Conservation (phyloP, 768 basidiomycete species). For the Pisolithus marmoratus region DNA sequence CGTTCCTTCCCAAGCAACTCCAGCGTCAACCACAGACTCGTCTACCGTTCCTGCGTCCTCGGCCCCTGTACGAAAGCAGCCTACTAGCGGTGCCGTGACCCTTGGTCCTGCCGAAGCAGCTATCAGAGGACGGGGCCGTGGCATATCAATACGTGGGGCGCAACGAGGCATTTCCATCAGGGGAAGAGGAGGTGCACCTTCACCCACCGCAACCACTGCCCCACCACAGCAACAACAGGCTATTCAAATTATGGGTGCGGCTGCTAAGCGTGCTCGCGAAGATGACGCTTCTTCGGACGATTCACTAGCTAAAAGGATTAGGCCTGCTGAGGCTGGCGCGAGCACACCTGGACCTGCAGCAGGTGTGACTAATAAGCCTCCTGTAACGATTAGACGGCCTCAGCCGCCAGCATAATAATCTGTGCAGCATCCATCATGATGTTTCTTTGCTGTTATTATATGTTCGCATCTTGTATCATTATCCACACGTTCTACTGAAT, state of each 20-base stretch:
- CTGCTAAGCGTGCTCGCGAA: conserved; percentile 59
- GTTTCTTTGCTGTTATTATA: neutral
- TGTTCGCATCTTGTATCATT: conserved; percentile 16
- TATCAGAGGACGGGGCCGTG: conserved; percentile 28
- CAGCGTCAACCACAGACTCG: neutral
- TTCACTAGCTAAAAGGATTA: conserved; percentile 62
- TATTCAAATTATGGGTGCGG: conserved; percentile 60
- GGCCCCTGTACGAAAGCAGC: neutral
- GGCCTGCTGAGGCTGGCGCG: conserved; percentile 36
- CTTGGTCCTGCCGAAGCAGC: conserved; percentile 17
- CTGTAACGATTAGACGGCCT: conserved; percentile 30
- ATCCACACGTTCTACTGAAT: conserved; percentile 8
- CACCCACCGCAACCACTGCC: conserved; percentile 20
- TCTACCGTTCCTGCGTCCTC: neutral
- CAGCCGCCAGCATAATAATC: conserved; percentile 8
- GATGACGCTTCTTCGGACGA: conserved; percentile 45
- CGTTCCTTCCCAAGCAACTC: neutral
- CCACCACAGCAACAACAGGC: conserved; percentile 33
- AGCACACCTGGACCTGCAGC: neutral
- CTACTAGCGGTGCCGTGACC: conserved; percentile 24
- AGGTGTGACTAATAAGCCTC: conserved; percentile 24
- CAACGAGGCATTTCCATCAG: conserved; percentile 23
- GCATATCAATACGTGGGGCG: conserved; percentile 24
- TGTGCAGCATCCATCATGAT: neutral
- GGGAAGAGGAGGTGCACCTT: conserved; percentile 21